Evolutionary conservation across 2,329 filamentous ascomycete genomes (phyloP), one percentile per base, ranked within the genome.

Genomic region (Pseudocercospora crystallina): DNA sequence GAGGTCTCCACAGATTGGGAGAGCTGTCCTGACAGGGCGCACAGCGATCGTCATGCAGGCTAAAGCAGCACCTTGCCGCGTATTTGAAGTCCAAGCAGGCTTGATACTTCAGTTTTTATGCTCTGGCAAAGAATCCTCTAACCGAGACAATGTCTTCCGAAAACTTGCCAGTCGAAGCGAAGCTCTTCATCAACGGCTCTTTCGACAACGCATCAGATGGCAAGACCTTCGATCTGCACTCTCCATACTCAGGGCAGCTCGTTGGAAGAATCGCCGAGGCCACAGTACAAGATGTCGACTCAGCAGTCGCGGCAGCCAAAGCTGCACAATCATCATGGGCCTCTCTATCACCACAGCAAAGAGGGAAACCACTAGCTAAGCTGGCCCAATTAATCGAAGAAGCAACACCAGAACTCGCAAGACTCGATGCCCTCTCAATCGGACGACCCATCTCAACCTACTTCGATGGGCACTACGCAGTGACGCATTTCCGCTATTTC

Each of bases 121-220:
- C 20, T 26, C 20, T 26, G 20, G 20, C 3, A 26, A 26, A 3
- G 20, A 26, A 26, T 26, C 7, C 7, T 26, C n/a, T 13, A 29
- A 12, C 20, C 3, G 4, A 26, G 20, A 4, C 33, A 14, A 46
- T 44, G 42, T 17, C 48, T 29, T 32, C 34, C 10, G 34, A 43
- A 32, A 12, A 37, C 15, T 29, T 51, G 8, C 51, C 51, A 34
- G 32, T 64, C 42, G 63, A 71, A 50, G 70, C 69, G 13, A 66
- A 70, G 17, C 65, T 79, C 46, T 76, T 78, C 56, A 78, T 79
- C 64, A 77, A 79, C 58, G 74, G 76, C 59, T 69, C 76, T 71
- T 74, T 77, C 55, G 69, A 74, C 17, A 61, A 69, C 5, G 67
- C 75, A 1, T 76, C 73, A 8, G 67, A 72, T 56, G 62, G 66